phyloP scores from a whole-genome alignment of 1,139 yeast species.

The Blastobotrys aristatus region DNA sequence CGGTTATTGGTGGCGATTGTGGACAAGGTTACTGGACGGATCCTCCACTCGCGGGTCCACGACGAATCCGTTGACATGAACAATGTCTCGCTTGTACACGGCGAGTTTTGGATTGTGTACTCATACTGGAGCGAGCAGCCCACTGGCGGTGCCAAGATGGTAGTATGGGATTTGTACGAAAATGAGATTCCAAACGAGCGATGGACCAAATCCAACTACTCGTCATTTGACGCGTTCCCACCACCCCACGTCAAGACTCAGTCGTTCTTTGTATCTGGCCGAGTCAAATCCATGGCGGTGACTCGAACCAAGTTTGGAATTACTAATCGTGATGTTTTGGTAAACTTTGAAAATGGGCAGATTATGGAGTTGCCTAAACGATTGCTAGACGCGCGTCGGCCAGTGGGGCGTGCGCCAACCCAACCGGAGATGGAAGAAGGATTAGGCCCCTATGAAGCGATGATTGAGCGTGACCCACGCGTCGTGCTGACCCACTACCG shows the following conservation, averaged over 20 bases:
- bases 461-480: constrained; percentile 47
- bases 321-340: constrained; percentile 61
- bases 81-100: constrained; percentile 50
- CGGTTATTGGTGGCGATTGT: constrained; percentile 46
- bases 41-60: constrained; percentile 46
- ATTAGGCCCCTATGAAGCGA: constrained; percentile 62
- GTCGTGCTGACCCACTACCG: constrained; percentile 42
- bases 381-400: constrained; percentile 36
- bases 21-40: constrained; percentile 66
- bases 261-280: constrained; percentile 53
- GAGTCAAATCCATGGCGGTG: constrained; percentile 47
- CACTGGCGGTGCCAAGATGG: constrained; percentile 51
- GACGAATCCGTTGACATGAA: constrained; percentile 33
- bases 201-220: constrained; percentile 28
- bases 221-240: constrained; percentile 38
- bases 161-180: constrained; percentile 76
- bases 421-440: constrained; percentile 57
- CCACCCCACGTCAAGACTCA: constrained; percentile 47
- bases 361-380: constrained; percentile 65
- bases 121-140: constrained; percentile 54
- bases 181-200: constrained; percentile 48
- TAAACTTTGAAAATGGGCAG: constrained; percentile 55
- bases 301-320: constrained; percentile 71
- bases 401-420: constrained; percentile 49
- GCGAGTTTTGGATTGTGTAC: constrained; percentile 82